phyloP scores from a whole-genome alignment of 2,329 filamentous ascomycete genomes.

The Apiospora marii region DNA sequence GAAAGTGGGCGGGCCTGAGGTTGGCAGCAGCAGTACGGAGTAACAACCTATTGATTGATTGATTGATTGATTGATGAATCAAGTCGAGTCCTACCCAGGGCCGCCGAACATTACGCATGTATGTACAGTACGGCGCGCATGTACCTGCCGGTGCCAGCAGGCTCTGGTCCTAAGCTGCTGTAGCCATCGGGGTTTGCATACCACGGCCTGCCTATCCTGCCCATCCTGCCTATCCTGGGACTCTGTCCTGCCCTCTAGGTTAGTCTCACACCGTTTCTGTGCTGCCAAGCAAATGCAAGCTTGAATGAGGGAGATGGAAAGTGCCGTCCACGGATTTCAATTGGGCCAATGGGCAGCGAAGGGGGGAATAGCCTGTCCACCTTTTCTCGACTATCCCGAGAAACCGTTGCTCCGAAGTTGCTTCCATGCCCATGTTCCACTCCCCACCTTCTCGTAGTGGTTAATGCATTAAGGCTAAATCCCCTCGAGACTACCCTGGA shows the following conservation, averaged over 20 bases:
- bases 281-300: slow-evolving; percentile 14
- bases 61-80: neutral
- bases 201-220: no score
- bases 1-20: slow-evolving; percentile 17
- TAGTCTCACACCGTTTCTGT: slow-evolving; percentile 8
- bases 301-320: slow-evolving; percentile 10
- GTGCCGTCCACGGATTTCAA: neutral
- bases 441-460: neutral
- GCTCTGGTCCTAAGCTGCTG: neutral
- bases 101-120: neutral
- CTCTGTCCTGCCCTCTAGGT: neutral
- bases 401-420: slow-evolving; percentile 11
- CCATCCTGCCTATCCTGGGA: no score
- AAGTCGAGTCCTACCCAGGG: neutral
- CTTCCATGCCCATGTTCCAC: slow-evolving; percentile 5
- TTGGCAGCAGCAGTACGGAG: neutral
- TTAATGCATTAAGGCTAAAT: neutral
- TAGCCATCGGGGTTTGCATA: neutral
- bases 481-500: neutral
- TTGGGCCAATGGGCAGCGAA: neutral
- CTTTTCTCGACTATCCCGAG: neutral
- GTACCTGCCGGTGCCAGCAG: neutral
- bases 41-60: neutral
- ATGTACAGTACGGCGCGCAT: neutral
- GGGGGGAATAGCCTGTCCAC: slow-evolving; percentile 11